A percentile compares a stretch with the other conserved stretches of the same genome.
These are phyloP conservation scores for Agastache rugosa DNA, from an alignment of 257 asterid genomes.

Conservation along the genomic window DNA sequence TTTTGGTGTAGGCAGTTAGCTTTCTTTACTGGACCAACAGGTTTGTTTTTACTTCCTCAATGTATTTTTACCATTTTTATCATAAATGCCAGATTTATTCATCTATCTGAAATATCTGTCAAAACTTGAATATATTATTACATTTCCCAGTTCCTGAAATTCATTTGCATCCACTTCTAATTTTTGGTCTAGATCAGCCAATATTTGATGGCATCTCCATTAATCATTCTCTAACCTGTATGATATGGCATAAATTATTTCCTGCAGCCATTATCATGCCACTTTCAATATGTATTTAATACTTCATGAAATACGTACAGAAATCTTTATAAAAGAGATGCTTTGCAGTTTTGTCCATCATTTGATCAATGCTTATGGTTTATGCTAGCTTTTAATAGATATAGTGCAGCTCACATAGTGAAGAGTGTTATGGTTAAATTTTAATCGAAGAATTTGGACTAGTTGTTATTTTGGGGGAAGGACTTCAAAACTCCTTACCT, in stretches of 20 bases:
- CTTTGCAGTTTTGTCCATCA: background rate
- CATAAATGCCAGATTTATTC: background rate
- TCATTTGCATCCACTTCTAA: conserved; percentile 2
- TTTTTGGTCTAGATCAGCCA: background rate
- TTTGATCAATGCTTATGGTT: background rate
- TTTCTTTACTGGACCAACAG: conserved; percentile 81
- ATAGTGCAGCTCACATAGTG: background rate
- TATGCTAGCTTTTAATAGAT: background rate
- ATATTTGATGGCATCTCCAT: background rate
- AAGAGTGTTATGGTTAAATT: background rate
- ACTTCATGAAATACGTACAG: background rate
- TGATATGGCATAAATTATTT: background rate
- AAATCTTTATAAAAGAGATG: background rate
- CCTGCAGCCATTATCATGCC: background rate
- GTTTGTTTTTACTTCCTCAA: conserved; percentile 37
- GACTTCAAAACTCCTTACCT: background rate
- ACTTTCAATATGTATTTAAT: background rate
- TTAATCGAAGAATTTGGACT: background rate
- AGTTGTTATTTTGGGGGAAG: background rate
- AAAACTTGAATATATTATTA: conserved; percentile 7
- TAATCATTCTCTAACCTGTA: conserved; percentile 10
- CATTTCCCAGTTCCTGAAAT: background rate
- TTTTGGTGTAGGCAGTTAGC: conserved; percentile 74
- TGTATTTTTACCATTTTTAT: background rate
- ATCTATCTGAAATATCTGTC: conserved; percentile 7